Base-by-base conservation (phyloP, 345 rosid genomes). In the Ceriops tagal region DNA sequence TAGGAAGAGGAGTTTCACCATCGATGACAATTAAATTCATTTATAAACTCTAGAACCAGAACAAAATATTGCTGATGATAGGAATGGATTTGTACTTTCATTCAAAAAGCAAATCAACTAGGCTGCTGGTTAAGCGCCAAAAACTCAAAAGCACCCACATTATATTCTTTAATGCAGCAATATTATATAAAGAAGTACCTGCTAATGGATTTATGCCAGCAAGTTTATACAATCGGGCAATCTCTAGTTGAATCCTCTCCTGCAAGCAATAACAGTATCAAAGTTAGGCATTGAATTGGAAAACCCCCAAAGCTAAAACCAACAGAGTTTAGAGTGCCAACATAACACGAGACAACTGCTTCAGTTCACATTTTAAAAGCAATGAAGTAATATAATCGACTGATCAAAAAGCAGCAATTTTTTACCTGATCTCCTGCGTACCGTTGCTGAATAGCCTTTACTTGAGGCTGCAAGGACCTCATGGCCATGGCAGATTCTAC, bases 401-500 rank as follows among this genome's bases (percentile, higher is more conserved):
- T 10, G 11, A 58, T 58, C 61, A 32, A 64, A 63, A 27, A 53
- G 30, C 59, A 56, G 22, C 28, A 56, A 56, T 21, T 3, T 43
- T 43, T 70, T 62, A 93, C 97, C 98, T 90, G 92, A 83, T 95
- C 85, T 26, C 97, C 97, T 0, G 91, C 89, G 61, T 87, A 89
- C 26, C 88, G 84, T 77, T 89, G 65, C 82, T 92, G 99, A 80
- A 95, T 81, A 39, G 92, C 96, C 83, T 89, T 89, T 47, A 95
- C 83, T 67, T 95, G 99, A 24, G 99, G 99, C 68, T 89, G 90
- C 80, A 95, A 71, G 7, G 96, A 86, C 43, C 90, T 87, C 99
- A 92, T 92, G 62, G 99, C 89, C 93, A 91, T 89, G 15, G 91
- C 82, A 76, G 99, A 95, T 76, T 95, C 97, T 51, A 91, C 97